Evolutionary conservation across 2,329 filamentous ascomycete genomes (phyloP), one percentile per base, ranked within the genome.

Genomic region (Esteya vermicola): DNA sequence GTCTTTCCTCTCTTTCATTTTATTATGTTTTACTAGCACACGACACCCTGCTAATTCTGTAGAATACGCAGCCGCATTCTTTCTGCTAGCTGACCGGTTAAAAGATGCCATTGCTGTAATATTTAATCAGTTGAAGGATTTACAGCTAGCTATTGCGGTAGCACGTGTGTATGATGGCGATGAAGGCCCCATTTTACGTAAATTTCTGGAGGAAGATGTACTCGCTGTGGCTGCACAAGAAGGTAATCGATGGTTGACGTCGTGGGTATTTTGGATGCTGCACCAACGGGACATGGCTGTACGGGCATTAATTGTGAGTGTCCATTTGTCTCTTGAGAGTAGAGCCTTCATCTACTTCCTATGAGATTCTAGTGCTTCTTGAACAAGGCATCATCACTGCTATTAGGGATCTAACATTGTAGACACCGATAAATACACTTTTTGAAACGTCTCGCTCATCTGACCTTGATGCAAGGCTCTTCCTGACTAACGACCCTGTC

Each of bases 41-140:
- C n/a, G n/a, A n/a, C n/a, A n/a, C n/a, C n/a, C n/a, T 30, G 39
- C 21, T 14, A 16, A 21, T n/a, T 2, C 12, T 22, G 13, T 40
- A 85, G 85, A 85, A 59, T 98, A 98, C 53, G 88, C 91, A 4
- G 91, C 89, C 1, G 83, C 91, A 0, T 98, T 96, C 61, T 98
- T 98, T 63, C 67, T 98, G 6, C 68, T 98, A 2, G 93, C 84
- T 2, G 86, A 88, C 48, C 80, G 81, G 51, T 65, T 94, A 1
- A 75, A 80, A 40, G 86, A 93, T 55, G 89, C 91, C 1, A 80
- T 91, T 39, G 82, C 81, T 47, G 78, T 98, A 16, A 85, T 93
- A 47, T 65, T 88, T 13, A 86, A 84, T 45, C 88, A 95, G 54
- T 68, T 96, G 28, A 78, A 83, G 43, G 93, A 98, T 54, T 62